phyloP scores from a whole-genome alignment of 2,329 filamentous ascomycete genomes.

The Pseudophaeomoniella oleicola region DNA sequence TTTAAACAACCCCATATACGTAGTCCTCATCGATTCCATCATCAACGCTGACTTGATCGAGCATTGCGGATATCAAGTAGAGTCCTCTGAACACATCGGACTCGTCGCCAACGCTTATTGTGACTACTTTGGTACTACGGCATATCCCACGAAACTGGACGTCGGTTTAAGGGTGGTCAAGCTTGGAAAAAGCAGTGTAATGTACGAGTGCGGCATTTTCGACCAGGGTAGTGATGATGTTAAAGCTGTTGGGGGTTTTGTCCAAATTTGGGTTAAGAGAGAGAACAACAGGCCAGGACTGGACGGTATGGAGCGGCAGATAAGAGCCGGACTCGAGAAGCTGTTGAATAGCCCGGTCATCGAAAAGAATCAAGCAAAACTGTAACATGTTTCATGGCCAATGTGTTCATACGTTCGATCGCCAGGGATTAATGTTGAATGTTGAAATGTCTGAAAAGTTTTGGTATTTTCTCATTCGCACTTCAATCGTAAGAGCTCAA shows the following conservation, averaged over 20 bases:
- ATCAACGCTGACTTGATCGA: constrained; percentile 80
- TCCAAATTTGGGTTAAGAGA: constrained; percentile 79
- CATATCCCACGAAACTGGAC: constrained; percentile 71
- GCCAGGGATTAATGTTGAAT: too few relatives aligned
- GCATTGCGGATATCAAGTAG: constrained; percentile 59
- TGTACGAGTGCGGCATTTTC: constrained; percentile 81
- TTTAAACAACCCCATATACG: constrained; percentile 83
- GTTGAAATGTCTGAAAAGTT: neutral
- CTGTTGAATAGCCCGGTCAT: constrained; percentile 54
- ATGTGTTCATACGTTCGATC: neutral
- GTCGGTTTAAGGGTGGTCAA: constrained; percentile 69
- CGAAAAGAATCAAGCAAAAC: neutral
- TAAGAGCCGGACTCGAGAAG: constrained; percentile 82
- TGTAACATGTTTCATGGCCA: neutral
- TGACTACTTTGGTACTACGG: constrained; percentile 69
- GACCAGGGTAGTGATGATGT: constrained; percentile 57
- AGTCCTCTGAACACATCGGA: constrained; percentile 56
- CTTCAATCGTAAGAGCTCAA: neutral
- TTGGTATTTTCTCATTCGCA: neutral
- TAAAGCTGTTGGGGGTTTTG: constrained; percentile 71
- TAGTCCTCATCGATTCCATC: constrained; percentile 75
- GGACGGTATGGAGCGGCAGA: constrained; percentile 48
- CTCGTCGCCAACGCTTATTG: constrained; percentile 76
- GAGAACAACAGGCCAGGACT: constrained; percentile 51
- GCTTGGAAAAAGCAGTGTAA: constrained; percentile 73